Percentiles rank a stretch among this genome's conserved stretches.
These are phyloP conservation scores for Herpetomonas tarakana DNA, from an alignment of 208 protist species.

Conservation along the genomic window DNA sequence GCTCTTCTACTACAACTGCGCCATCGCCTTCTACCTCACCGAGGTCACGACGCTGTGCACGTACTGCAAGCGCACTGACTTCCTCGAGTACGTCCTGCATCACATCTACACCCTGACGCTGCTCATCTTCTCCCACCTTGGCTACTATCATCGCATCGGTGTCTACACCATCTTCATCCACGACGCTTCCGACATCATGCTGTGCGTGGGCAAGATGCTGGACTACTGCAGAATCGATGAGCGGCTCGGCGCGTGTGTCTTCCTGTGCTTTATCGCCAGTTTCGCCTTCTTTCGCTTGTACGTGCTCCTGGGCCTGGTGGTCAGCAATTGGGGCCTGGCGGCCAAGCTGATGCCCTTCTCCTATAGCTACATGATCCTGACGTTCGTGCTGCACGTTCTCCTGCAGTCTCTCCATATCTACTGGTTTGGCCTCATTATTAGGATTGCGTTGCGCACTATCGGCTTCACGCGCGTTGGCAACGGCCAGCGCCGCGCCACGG, in stretches of 20 bases:
- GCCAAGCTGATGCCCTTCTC: constrained; percentile 16
- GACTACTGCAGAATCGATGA: constrained; percentile 25
- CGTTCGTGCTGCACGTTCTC: constrained; percentile 18
- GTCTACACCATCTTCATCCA: constrained; percentile 40
- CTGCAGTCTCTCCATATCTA: constrained; percentile 40
- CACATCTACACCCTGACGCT: constrained; percentile 37
- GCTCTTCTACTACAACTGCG: constrained; percentile 37
- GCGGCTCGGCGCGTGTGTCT: constrained; percentile 15
- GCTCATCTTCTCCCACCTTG: constrained; percentile 26
- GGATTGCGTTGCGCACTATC: constrained; percentile 13
- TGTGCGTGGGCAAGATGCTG: constrained; percentile 27
- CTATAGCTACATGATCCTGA: constrained; percentile 19
- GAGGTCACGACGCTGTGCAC: constrained; percentile 23
- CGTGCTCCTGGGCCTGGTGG: constrained; percentile 23
- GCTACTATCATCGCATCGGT: constrained; percentile 35
- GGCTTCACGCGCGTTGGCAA: neutral
- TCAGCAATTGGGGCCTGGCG: constrained; percentile 8
- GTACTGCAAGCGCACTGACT: constrained; percentile 25
- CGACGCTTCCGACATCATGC: constrained; percentile 39
- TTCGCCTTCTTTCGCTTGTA: constrained; percentile 40
- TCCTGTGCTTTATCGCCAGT: constrained; percentile 22
- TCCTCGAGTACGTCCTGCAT: constrained; percentile 33
- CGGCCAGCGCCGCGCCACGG: neutral
- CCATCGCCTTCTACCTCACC: constrained; percentile 36
- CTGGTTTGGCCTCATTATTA: constrained; percentile 33